Evolutionary conservation across 2,329 filamentous ascomycete species (phyloP).

Genomic region (Aspergillus eucalypticola): DNA sequence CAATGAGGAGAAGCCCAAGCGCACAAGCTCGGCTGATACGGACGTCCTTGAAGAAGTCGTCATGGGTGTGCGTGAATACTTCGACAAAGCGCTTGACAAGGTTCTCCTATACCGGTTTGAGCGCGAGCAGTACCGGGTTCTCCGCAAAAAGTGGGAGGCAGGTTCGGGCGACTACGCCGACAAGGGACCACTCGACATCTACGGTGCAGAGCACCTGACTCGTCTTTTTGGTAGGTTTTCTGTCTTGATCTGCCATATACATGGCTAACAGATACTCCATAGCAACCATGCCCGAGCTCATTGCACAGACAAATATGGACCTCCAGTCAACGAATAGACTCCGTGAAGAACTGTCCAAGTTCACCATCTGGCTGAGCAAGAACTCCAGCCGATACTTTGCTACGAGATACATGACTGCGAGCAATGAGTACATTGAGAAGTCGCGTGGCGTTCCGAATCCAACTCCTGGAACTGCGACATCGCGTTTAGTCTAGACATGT

Average conservation of each 20-base stretch:
- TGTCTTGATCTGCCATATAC: neutral
- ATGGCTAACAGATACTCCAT: conserved; percentile 10
- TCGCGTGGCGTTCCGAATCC: conserved; percentile 31
- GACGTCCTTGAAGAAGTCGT: conserved; percentile 91
- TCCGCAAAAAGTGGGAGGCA: conserved; percentile 69
- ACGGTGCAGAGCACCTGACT: conserved; percentile 88
- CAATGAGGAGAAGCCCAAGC: conserved; percentile 66
- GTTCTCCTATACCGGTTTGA: conserved; percentile 94
- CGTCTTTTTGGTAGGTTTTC: conserved; percentile 75
- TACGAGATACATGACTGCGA: conserved; percentile 45
- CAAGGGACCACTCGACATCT: conserved; percentile 76
- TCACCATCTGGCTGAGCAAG: conserved; percentile 81
- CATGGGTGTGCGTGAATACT: conserved; percentile 85
- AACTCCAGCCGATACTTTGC: conserved; percentile 74
- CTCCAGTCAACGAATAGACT: conserved; percentile 83
- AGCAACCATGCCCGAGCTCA: conserved; percentile 90
- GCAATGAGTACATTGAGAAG: conserved; percentile 43
- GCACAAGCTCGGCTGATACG: conserved; percentile 64
- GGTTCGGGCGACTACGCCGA: conserved; percentile 64
- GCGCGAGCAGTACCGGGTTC: conserved; percentile 79
- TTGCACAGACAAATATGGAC: conserved; percentile 98
- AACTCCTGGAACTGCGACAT: conserved; percentile 35
- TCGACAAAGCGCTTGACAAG: conserved; percentile 83
- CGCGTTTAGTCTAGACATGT: conserved; percentile 27
- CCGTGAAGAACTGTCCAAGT: conserved; percentile 82